A percentile compares a stretch with the other conserved stretches of the same genome.
These are phyloP conservation scores for Ochetophila trinervis DNA, from an alignment of 306 rosid species.

Conservation along the genomic window DNA sequence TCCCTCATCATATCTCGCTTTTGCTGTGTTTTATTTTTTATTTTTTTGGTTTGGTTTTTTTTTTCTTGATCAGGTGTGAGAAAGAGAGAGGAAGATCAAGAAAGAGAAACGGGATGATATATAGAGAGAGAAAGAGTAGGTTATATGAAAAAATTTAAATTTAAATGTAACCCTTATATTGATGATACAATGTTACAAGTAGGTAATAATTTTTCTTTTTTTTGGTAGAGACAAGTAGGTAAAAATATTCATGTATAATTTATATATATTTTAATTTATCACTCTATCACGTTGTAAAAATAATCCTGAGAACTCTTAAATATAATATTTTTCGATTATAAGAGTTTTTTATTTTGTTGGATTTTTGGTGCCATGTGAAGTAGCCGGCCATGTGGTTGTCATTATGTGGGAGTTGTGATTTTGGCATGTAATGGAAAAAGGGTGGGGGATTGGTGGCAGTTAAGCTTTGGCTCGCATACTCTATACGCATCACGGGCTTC, in stretches of 20 bases:
- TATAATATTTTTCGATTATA: neutral
- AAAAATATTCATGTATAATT: too few relatives aligned
- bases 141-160: too few relatives aligned
- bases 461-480: slow-evolving; percentile 15
- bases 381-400: slow-evolving; percentile 56
- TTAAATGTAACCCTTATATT: too few relatives aligned
- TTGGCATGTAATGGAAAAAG: slow-evolving; percentile 35
- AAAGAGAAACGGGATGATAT: slow-evolving; percentile 11
- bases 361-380: slow-evolving; percentile 52
- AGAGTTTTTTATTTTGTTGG: neutral
- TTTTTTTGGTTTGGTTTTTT: too few relatives aligned
- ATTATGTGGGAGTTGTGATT: slow-evolving; percentile 34
- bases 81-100: neutral
- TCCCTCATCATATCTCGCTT: slow-evolving; percentile 6
- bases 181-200: too few relatives aligned
- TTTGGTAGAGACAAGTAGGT: too few relatives aligned
- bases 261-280: too few relatives aligned
- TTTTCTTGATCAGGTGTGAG: slow-evolving; percentile 10
- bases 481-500: slow-evolving; percentile 34
- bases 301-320: too few relatives aligned
- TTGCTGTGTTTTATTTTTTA: slow-evolving; percentile 8
- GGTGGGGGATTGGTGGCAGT: slow-evolving; percentile 24
- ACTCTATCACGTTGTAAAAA: too few relatives aligned
- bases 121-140: neutral
- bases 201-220: neutral